These are phyloP conservation scores for Fusarium globosum DNA, from an alignment of 2,329 filamentous ascomycete genomes.

Conservation along the genomic window DNA sequence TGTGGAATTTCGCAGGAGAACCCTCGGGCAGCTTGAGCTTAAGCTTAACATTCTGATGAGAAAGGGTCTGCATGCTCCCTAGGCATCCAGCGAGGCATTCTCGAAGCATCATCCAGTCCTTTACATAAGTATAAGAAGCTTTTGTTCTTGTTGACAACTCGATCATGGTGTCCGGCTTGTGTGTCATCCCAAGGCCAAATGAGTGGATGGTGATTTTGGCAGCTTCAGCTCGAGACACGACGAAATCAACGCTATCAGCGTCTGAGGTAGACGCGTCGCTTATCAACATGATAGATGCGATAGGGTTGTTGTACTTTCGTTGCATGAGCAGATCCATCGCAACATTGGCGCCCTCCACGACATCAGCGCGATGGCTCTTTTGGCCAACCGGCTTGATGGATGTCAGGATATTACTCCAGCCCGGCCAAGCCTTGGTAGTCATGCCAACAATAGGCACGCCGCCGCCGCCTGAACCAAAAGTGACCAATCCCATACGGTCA, in stretches of 20 bases:
- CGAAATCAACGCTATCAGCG: slow-evolving; percentile 95
- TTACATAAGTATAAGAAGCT: slow-evolving; percentile 97
- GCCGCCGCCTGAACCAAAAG: slow-evolving; percentile 93
- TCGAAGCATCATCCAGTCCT: slow-evolving; percentile 99
- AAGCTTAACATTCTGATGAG: slow-evolving; percentile 98
- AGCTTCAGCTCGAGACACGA: slow-evolving; percentile 94
- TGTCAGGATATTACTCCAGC: slow-evolving; percentile 86
- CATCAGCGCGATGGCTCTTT: slow-evolving; percentile 95
- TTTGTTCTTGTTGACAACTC: slow-evolving; percentile 95
- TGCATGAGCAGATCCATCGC: slow-evolving; percentile 99
- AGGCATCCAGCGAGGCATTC: slow-evolving; percentile 95
- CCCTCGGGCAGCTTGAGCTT: slow-evolving; percentile 95
- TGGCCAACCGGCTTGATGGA: slow-evolving; percentile 94
- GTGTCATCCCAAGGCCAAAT: slow-evolving; percentile 94
- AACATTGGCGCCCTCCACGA: slow-evolving; percentile 96
- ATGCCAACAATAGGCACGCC: slow-evolving; percentile 97
- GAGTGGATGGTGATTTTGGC: slow-evolving; percentile 98
- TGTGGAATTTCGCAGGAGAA: slow-evolving; percentile 97
- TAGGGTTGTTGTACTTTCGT: slow-evolving; percentile 92
- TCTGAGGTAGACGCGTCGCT: slow-evolving; percentile 97
- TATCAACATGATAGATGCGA: slow-evolving; percentile 95
- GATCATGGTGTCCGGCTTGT: slow-evolving; percentile 99
- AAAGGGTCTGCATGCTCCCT: slow-evolving; percentile 89
- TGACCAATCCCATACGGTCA: slow-evolving; percentile 96
- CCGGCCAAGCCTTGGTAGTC: slow-evolving; percentile 94